Base-by-base conservation (phyloP, 2,329 filamentous ascomycete species). In the Seiridium unicorne region DNA sequence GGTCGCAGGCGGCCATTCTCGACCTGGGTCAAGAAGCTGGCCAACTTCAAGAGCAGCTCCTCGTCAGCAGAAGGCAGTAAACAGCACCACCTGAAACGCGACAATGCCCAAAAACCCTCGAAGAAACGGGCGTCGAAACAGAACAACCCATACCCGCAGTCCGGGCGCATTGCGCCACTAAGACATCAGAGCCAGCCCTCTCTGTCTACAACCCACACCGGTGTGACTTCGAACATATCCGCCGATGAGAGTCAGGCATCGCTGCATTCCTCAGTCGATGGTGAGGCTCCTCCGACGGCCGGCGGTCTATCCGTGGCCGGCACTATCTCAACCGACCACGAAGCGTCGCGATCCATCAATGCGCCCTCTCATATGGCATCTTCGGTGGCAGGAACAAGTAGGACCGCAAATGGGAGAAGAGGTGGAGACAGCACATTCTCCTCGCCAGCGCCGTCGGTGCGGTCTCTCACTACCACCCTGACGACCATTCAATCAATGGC, bases 121-220 rank as follows among this genome's bases (percentile, higher is more conserved):
- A 90, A 89, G 76, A 91, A 89, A 75, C 82, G 80, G 53, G 73
- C 77, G 18, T 78, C 81, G 55, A 86, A 87, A 70, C 89, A 89
- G 74, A 96, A 97, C 80, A 94, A 94, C 72, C 93, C 93, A n/a
- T 97, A 97, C 71, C 91, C 91, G 7, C 84, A 94, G 68, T 96
- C 92, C 2, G 91, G 90, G 61, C 84, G 83, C 49, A 70, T 86
- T 61, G 74, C 75, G 60, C 64, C 72, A 44, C 60, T 66, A 60
- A 62, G 63, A 40, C 65, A 77, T 68, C 79, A 79, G 60, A 84
- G 82, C 70, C 80, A 79, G 49, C 77, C 78, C 57, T 87, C 85
- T 3, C 80, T 84, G 61, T 81, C 82, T 69, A 89, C 78, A 60
- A 84, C 76, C 9, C 82, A 77, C n/a, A 85, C 76, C 65, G 81